Percentiles rank a stretch among this genome's conserved stretches.
These are phyloP conservation scores for Pseudogymnoascus sp. DNA, from an alignment of 2,329 filamentous ascomycete species.

Conservation along the genomic window DNA sequence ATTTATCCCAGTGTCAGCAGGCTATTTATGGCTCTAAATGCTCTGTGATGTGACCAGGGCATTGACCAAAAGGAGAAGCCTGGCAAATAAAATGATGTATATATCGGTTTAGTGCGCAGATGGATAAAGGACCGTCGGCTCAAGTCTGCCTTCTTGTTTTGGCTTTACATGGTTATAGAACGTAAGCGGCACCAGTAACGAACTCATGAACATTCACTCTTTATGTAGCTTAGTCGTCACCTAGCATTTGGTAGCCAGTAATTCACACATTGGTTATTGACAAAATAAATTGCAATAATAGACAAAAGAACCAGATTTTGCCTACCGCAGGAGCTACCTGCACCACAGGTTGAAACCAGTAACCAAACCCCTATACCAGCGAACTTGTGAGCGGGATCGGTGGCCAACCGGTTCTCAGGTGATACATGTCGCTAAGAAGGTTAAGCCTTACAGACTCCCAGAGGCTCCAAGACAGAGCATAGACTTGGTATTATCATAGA, in stretches of 20 bases:
- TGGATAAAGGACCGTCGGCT: background rate
- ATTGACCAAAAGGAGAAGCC: background rate
- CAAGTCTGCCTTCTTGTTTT: background rate
- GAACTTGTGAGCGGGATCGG: too few relatives aligned
- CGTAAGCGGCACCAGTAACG: background rate
- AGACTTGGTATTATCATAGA: background rate
- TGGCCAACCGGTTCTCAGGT: too few relatives aligned
- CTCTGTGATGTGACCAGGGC: slow-evolving; percentile 37
- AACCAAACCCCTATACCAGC: too few relatives aligned
- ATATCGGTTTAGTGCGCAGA: background rate
- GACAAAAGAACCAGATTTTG: background rate
- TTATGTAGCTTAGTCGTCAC: background rate
- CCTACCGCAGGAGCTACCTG: background rate
- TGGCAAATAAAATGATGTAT: background rate
- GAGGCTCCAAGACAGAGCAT: background rate
- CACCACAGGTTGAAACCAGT: background rate
- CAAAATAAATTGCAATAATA: background rate
- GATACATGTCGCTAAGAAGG: too few relatives aligned
- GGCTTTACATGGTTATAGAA: background rate
- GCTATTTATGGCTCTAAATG: slow-evolving; percentile 31
- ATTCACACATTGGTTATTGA: background rate
- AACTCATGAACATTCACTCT: background rate
- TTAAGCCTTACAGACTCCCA: background rate
- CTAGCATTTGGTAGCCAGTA: background rate
- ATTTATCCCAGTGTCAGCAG: slow-evolving; percentile 59